A percentile compares a stretch with the other conserved stretches of the same genome.
These are phyloP conservation scores for Wickerhamiella dianesei DNA, from an alignment of 805 yeast genomes.

Conservation along the genomic window DNA sequence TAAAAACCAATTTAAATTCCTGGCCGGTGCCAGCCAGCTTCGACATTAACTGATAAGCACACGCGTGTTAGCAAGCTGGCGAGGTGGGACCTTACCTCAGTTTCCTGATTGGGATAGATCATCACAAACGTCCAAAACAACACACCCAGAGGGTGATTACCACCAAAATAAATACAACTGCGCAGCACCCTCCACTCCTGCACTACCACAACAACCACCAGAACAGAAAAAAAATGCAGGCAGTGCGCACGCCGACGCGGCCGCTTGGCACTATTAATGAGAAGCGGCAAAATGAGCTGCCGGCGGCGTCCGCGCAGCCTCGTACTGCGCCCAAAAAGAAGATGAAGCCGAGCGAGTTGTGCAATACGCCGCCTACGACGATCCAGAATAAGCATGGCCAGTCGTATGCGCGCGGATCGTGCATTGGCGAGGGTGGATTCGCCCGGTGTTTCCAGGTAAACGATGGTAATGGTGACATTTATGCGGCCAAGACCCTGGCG, in stretches of 20 bases:
- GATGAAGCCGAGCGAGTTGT: constrained; percentile 77
- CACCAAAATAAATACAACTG: neutral
- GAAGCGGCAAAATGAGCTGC: constrained; percentile 8
- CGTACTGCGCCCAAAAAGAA: constrained; percentile 27
- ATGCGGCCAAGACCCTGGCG: constrained; percentile 96
- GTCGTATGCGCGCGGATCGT: constrained; percentile 79
- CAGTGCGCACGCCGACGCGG: constrained; percentile 2
- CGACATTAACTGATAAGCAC: neutral
- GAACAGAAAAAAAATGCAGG: neutral
- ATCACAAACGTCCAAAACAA: neutral
- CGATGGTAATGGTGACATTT: constrained; percentile 69
- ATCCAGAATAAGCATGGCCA: constrained; percentile 77
- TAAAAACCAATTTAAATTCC: too few species aligned
- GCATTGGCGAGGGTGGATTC: constrained; percentile 96
- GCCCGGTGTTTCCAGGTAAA: constrained; percentile 97
- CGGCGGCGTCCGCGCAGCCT: neutral
- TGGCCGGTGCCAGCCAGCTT: too few species aligned
- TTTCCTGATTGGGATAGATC: neutral
- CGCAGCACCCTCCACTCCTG: neutral
- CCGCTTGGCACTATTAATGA: constrained; percentile 1
- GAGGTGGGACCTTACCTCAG: neutral
- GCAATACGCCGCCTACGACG: constrained; percentile 93
- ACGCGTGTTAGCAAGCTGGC: neutral
- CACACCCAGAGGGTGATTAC: neutral
- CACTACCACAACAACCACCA: neutral